These are phyloP conservation scores for Marasmius sp. DNA, from an alignment of 1,284 basidiomycete species.

Conservation along the genomic window DNA sequence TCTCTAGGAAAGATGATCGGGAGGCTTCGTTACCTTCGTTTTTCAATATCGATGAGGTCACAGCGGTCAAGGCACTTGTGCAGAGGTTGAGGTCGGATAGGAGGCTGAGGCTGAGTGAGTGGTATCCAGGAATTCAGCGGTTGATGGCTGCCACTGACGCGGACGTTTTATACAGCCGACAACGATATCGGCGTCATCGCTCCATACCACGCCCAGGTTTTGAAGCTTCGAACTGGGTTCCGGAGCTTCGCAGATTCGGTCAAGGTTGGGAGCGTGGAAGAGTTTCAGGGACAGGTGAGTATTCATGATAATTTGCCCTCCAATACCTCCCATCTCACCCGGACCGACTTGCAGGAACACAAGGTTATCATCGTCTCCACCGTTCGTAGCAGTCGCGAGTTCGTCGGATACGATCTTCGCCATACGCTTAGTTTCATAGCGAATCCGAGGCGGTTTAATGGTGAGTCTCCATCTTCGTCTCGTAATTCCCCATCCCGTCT, in stretches of 20 bases:
- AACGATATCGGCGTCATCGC: conserved; percentile 43
- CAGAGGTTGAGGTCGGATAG: conserved; percentile 26
- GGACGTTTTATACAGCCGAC: conserved; percentile 10
- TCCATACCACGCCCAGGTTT: conserved; percentile 44
- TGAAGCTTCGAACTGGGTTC: conserved; percentile 14
- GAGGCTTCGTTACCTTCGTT: conserved; percentile 65
- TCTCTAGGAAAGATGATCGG: conserved; percentile 58
- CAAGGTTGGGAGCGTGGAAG: conserved; percentile 45
- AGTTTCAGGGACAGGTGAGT: conserved; percentile 48
- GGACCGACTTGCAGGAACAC: conserved; percentile 45
- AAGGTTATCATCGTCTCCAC: conserved; percentile 66
- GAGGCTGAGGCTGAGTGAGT: conserved; percentile 23
- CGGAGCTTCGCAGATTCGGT: conserved; percentile 24
- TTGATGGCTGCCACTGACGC: background rate
- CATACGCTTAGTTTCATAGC: conserved; percentile 66
- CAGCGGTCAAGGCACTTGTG: conserved; percentile 45
- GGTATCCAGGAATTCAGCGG: background rate
- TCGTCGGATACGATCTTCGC: conserved; percentile 53
- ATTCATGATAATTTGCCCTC: background rate
- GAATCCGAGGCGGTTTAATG: conserved; percentile 62
- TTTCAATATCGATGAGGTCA: conserved; percentile 60
- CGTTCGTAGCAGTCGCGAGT: conserved; percentile 58
- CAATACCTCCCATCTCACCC: background rate
- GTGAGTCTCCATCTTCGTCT: conserved; percentile 29
- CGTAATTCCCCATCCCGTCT: no score